Base-by-base conservation (phyloP, 1,284 basidiomycete species). In the Cutaneotrichosporon sp. region DNA sequence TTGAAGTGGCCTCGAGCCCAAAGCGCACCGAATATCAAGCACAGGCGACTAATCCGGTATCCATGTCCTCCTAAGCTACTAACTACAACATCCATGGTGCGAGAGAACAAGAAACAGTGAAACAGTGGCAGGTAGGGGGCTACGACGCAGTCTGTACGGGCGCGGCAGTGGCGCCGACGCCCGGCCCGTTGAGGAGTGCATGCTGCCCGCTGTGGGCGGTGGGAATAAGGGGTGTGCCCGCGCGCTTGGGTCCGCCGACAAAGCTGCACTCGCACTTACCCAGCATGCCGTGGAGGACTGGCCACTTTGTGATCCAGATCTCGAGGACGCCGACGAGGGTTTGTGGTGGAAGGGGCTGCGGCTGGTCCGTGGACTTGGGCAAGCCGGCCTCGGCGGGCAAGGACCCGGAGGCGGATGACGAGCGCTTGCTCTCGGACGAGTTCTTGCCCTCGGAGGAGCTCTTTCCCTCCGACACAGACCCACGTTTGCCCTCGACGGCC, bases 271-370 rank as follows among this genome's bases (percentile, higher is more conserved):
- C 26, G 24, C 44, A 46, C 42, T 31, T 9, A 10, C 12, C 20
- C 14, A 31, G 14, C 38, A 7, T 16, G 11, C 24, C 38, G 14
- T 26, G 37, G 5, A 24, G 22, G 38, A 22, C 27, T 2, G 58
- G 42, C 37, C 52, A 63, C 12, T 61, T 17, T 19, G 22, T 19
- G 34, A 70, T 68, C 63, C 63, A 68, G 46, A 66, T 55, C 44
- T 66, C 61, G 43, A 72, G 46, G 12, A 71, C 29, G 3, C 68
- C 68, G 8, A 67, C 62, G 25, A 72, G 52, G 25, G 49, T 50
- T 45, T 39, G 44, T 22, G n/a, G 27, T 39, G 29, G 27, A 5
- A 22, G 7, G 9, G 38, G 38, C 12, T n/a, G 38, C 3, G 22
- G 11, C 5, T 25, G 11, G 22, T 22, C 14, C 4, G 12, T n/a